phyloP scores from a whole-genome alignment of 805 yeast species.

The Monosporozyma unispora region DNA sequence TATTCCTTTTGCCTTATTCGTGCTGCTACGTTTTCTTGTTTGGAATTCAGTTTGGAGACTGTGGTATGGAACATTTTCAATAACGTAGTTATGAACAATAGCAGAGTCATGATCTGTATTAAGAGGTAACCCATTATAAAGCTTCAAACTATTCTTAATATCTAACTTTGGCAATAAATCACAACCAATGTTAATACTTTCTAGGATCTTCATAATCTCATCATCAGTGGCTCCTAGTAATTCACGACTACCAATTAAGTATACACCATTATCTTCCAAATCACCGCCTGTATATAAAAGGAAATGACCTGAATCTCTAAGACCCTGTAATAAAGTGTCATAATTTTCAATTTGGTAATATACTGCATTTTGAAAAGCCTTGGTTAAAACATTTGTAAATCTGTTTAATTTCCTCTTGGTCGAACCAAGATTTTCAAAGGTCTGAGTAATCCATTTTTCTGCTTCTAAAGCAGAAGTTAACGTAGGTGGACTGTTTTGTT shows the following conservation, averaged over 20 bases:
- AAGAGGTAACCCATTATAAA: constrained; percentile 21
- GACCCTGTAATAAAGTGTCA: constrained; percentile 44
- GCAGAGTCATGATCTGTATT: constrained; percentile 20
- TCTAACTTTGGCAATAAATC: constrained; percentile 32
- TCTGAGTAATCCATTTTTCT: constrained; percentile 57
- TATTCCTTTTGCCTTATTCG: not conserved
- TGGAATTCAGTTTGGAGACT: constrained; percentile 11
- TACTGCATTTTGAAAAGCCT: constrained; percentile 65
- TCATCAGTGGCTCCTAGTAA: constrained; percentile 32
- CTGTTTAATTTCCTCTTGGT: constrained; percentile 76
- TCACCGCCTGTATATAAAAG: constrained; percentile 61
- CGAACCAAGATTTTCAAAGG: constrained; percentile 63
- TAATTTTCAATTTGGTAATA: constrained; percentile 48
- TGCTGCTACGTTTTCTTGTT: not conserved
- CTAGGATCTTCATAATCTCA: constrained; percentile 38
- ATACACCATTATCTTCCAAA: constrained; percentile 66
- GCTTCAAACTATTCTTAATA: constrained; percentile 23
- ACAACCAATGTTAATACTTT: constrained; percentile 44
- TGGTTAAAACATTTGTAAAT: constrained; percentile 57
- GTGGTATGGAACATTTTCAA: constrained; percentile 23
- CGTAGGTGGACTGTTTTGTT: constrained; percentile 53
- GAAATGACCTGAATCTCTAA: constrained; percentile 63
- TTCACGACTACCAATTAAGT: constrained; percentile 62
- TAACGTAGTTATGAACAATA: constrained; percentile 23
- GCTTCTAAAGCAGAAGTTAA: constrained; percentile 34